Evolutionary conservation across 2,329 filamentous ascomycete species (phyloP), one percentile per base, ranked within the genome.

Genomic region (Cordyceps fumosorosea): DNA sequence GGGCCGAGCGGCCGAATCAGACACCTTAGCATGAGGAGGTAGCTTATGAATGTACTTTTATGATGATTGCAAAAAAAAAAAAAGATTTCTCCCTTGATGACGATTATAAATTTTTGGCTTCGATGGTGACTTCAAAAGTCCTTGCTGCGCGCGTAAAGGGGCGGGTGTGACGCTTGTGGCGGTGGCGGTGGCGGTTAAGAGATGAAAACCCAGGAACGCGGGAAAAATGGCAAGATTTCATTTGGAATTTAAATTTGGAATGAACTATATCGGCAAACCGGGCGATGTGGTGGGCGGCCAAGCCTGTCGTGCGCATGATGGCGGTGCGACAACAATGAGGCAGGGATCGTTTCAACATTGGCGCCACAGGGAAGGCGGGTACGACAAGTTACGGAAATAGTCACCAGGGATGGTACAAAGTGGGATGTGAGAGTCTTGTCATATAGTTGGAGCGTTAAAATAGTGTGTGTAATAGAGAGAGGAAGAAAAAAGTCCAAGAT

Each of bases 31-130:
- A 42, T 55, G 22, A 11, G 44, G 10, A 1, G 44, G 29, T 29
- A 51, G 22, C 45, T 42, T n/a, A 58, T 51, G 5, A 5, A 59
- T 59, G 56, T 59, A 59, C 44, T 59, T 52, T 59, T 59, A 59
- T 44, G 24, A 58, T 50, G 55, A 51, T 20, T 37, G 14, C 47
- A n/a, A 29, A 7, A 37, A n/a, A n/a, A n/a, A n/a, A n/a, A n/a
- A n/a, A n/a, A n/a, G n/a, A n/a, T n/a, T n/a, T n/a, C n/a, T n/a
- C n/a, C n/a, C n/a, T n/a, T n/a, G n/a, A n/a, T n/a, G n/a, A n/a
- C n/a, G n/a, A n/a, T n/a, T n/a, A n/a, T n/a, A n/a, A n/a, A n/a
- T n/a, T n/a, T n/a, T n/a, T n/a, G n/a, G n/a, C 8, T 29, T 29
- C 29, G 29, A 3, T 29, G 29, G 5, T 29, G 29, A 7, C 8